These are phyloP conservation scores for Lignosus rhinocerotis DNA, from an alignment of 1,284 basidiomycete species.

Conservation along the genomic window DNA sequence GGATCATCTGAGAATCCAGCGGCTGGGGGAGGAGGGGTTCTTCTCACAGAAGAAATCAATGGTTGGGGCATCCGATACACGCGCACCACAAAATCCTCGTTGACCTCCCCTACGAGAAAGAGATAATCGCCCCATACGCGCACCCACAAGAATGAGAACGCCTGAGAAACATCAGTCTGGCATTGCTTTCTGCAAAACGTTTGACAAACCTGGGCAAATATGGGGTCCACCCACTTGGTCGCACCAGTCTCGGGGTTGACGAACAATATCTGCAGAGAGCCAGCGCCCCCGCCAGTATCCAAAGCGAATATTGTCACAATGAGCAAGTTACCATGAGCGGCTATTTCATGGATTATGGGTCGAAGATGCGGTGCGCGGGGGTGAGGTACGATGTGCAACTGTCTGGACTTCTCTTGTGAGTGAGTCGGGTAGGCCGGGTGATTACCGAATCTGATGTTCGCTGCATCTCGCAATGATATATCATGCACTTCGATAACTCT, in stretches of 20 bases:
- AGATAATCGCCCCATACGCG: conserved; percentile 30
- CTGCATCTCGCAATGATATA: conserved; percentile 23
- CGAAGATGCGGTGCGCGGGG: conserved; percentile 23
- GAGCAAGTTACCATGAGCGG: conserved; percentile 32
- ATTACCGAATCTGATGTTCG: conserved; percentile 21
- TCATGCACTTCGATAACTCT: conserved; percentile 32
- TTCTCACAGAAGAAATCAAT: conserved; percentile 4
- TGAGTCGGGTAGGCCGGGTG: conserved; percentile 18
- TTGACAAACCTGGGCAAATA: conserved; percentile 33
- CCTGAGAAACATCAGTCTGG: conserved; percentile 15
- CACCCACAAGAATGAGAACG: conserved; percentile 31
- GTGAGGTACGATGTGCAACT: conserved; percentile 24
- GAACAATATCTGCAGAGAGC: conserved; percentile 40
- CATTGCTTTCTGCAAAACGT: neutral
- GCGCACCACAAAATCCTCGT: conserved; percentile 31
- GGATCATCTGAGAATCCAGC: conserved; percentile 1
- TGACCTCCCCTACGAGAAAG: conserved; percentile 30
- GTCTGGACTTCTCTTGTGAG: conserved; percentile 17
- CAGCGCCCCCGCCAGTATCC: conserved; percentile 28
- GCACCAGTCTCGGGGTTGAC: conserved; percentile 34
- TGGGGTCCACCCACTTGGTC: conserved; percentile 34
- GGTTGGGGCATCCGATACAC: conserved; percentile 30
- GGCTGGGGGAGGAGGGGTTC: conserved; percentile 9
- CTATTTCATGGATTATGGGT: conserved; percentile 30
- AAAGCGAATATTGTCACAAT: conserved; percentile 37